A percentile compares a stretch with the other conserved stretches of the same genome.
These are phyloP conservation scores for Aspergillus sp. DNA, from an alignment of 2,329 filamentous ascomycete species.

Conservation along the genomic window DNA sequence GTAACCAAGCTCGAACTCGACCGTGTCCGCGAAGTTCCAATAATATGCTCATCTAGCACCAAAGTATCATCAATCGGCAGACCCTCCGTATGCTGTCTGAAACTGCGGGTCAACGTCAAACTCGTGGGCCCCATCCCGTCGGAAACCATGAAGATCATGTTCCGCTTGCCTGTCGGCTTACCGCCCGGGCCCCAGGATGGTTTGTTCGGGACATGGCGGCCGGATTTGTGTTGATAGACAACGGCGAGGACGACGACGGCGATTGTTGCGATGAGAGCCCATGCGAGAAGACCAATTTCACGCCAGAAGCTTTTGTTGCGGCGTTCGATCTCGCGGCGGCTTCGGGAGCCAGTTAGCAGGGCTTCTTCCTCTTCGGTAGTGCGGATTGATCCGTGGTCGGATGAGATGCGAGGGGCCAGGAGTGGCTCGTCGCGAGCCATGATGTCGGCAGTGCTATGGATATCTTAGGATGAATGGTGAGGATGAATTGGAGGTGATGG, in stretches of 20 bases:
- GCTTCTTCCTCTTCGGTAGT: constrained; percentile 57
- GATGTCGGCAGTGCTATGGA: neutral
- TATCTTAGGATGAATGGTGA: neutral
- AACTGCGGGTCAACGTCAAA: constrained; percentile 77
- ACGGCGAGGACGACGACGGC: constrained; percentile 73
- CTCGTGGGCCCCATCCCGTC: constrained; percentile 97
- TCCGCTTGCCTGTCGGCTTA: constrained; percentile 64
- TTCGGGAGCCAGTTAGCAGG: constrained; percentile 52
- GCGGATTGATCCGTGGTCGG: constrained; percentile 49
- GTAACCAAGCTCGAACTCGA: constrained; percentile 82
- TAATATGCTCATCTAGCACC: constrained; percentile 77
- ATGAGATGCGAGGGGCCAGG: constrained; percentile 49
- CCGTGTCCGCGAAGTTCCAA: constrained; percentile 81
- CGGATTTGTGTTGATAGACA: constrained; percentile 63
- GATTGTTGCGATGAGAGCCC: constrained; percentile 75
- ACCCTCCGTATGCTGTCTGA: constrained; percentile 67
- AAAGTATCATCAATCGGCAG: constrained; percentile 71
- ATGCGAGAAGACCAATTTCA: constrained; percentile 69
- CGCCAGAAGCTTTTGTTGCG: constrained; percentile 56
- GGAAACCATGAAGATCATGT: constrained; percentile 97
- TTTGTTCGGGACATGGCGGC: constrained; percentile 22
- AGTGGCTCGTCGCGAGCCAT: constrained; percentile 42
- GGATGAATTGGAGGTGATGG: neutral
- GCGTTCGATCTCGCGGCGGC: constrained; percentile 20
- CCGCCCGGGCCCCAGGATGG: constrained; percentile 32